Conservation (phyloP, 257 asterid species). For the Anisodus tanguticus region DNA sequence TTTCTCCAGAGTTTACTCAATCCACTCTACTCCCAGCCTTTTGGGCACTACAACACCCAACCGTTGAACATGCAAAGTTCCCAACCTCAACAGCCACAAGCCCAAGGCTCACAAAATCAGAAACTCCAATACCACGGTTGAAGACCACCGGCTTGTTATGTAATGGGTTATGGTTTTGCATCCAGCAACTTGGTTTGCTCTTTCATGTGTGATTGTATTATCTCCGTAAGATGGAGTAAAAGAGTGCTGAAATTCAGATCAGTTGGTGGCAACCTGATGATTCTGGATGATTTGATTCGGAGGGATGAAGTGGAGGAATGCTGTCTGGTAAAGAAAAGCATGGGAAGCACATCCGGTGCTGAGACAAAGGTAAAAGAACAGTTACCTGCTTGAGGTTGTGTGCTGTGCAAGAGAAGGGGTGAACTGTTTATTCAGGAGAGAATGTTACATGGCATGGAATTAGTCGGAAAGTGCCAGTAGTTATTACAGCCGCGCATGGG, state of each 20-base stretch:
- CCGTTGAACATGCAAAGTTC: conserved; percentile 64
- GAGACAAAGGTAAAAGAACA: conserved; percentile 46
- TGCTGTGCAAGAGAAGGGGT: conserved; percentile 17
- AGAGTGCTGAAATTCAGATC: conserved; percentile 43
- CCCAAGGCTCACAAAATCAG: conserved; percentile 75
- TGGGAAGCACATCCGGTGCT: conserved; percentile 48
- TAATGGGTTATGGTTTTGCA: conserved; percentile 47
- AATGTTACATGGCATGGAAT: conserved; percentile 44
- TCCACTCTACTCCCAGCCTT: conserved; percentile 89
- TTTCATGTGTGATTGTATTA: conserved; percentile 48
- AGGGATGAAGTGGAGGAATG: conserved; percentile 32
- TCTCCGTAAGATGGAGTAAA: conserved; percentile 45
- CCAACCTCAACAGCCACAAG: conserved; percentile 71
- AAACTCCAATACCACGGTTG: conserved; percentile 81
- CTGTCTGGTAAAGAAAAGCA: conserved; percentile 42
- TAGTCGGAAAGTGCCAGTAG: conserved; percentile 38
- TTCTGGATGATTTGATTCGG: conserved; percentile 41
- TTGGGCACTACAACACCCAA: conserved; percentile 71
- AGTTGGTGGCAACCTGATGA: conserved; percentile 37
- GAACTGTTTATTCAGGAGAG: conserved; percentile 34
- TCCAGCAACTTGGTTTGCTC: conserved; percentile 63
- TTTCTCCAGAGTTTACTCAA: conserved; percentile 65
- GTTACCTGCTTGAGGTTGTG: conserved; percentile 36
- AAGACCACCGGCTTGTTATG: conserved; percentile 28
- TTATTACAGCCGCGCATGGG: conserved; percentile 33